Base-by-base conservation (phyloP, 768 basidiomycete species). In the Lactarius vividus region DNA sequence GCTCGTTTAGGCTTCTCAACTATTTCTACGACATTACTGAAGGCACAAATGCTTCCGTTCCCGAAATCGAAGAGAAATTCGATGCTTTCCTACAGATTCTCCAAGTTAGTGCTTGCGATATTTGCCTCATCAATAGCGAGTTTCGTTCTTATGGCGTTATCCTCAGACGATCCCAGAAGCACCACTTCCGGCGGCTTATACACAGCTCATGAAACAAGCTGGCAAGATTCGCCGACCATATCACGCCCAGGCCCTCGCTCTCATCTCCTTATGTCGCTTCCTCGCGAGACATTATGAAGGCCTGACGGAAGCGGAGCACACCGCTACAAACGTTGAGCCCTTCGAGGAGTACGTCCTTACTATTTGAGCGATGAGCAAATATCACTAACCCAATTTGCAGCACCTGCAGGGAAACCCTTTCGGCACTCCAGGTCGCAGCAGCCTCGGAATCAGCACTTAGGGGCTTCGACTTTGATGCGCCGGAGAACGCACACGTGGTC, bases 251-350 rank as follows among this genome's bases (percentile, higher is more conserved):
- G 66, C 66, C 16, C 52, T 67, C 40, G 61, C 66, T 0, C 42
- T 67, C 53, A 67, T 67, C 15, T 67, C 66, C 33, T 29, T 67
- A 18, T 67, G 66, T 55, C 66, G 66, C 35, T 63, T 62, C 42
- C 66, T 67, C 8, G 66, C 66, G 52, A 63, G 55, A 55, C 66
- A 67, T 49, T 67, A 67, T 33, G 66, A 63, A 42, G n/a, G 2
- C 35, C 46, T 67, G 42, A 59, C 66, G 33, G 52, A 59, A 4
- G 66, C 44, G 11, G 29, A 63, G 42, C 62, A 53, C 52, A 67
- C 66, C 1, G 66, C 66, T 20, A 67, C 57, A 10, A 67, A 59
- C 15, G 28, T 67, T 44, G 61, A 67, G 53, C 61, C 66, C 16
- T 56, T 67, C 52, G 66, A 67, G 35, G 57, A 67, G 66, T 67